phyloP scores from a whole-genome alignment of 768 basidiomycete species.

The Dictyophora rubrovolvata region DNA sequence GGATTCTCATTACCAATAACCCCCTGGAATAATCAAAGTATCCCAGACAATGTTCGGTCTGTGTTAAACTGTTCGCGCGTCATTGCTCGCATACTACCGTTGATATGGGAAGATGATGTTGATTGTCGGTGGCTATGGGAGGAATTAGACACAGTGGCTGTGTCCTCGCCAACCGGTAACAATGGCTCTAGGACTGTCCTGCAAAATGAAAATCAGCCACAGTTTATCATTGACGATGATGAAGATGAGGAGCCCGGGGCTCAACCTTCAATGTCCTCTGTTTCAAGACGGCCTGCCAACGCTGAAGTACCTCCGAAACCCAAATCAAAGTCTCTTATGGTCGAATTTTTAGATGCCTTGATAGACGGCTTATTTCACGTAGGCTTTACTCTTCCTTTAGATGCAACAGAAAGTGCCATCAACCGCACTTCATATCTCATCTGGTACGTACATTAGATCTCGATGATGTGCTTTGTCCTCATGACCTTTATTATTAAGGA shows the following conservation, averaged over 20 bases:
- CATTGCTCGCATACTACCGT: constrained; percentile 78
- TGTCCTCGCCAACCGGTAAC: constrained; percentile 8
- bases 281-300: constrained; percentile 9
- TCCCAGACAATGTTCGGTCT: not conserved
- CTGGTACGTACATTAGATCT: not conserved
- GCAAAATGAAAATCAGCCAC: constrained; percentile 22
- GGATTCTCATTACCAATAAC: not conserved
- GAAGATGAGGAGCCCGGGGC: constrained; percentile 37
- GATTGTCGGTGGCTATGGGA: constrained; percentile 54
- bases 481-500: not conserved
- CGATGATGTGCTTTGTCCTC: not conserved
- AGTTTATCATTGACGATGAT: constrained; percentile 89
- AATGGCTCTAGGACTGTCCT: constrained; percentile 4
- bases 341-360: constrained; percentile 3
- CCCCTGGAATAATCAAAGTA: not conserved
- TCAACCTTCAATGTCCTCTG: constrained; percentile 7
- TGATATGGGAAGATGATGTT: constrained; percentile 74
- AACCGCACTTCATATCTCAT: constrained; percentile 2
- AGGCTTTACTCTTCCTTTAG: constrained; percentile 4
- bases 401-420: not conserved
- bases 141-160: constrained; percentile 32
- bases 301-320: constrained; percentile 12
- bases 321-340: not conserved
- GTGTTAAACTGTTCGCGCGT: constrained; percentile 89
- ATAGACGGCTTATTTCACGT: constrained; percentile 7